These are phyloP conservation scores for Fusarium sp. DNA, from an alignment of 2,329 filamentous ascomycete species.

Conservation along the genomic window DNA sequence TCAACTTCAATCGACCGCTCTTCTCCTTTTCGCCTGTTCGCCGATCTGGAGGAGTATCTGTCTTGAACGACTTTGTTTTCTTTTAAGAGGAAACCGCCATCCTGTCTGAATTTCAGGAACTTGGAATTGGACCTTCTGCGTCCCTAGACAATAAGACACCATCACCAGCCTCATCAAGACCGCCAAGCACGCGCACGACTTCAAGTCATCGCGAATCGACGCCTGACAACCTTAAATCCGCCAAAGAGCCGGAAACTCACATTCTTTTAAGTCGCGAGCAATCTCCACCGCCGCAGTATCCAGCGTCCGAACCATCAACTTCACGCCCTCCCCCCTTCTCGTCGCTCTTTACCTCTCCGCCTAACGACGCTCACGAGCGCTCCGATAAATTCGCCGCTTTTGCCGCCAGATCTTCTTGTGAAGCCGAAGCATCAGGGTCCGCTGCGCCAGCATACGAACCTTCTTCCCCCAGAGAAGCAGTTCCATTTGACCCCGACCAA, in stretches of 20 bases:
- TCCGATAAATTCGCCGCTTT: conserved; percentile 50
- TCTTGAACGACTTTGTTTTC: conserved; percentile 18
- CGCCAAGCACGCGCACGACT: conserved; percentile 45
- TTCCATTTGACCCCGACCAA: conserved; percentile 53
- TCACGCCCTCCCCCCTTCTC: conserved; percentile 70
- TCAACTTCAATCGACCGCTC: conserved; percentile 19
- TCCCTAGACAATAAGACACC: conserved; percentile 52
- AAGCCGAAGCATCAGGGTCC: conserved; percentile 52
- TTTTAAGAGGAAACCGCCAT: conserved; percentile 50
- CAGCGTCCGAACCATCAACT: conserved; percentile 65
- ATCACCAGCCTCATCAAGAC: conserved; percentile 44
- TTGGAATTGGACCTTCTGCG: conserved; percentile 52
- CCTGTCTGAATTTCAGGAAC: conserved; percentile 54
- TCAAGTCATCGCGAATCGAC: conserved; percentile 42
- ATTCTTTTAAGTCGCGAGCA: conserved; percentile 52
- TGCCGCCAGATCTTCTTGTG: conserved; percentile 39
- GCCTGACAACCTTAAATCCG: conserved; percentile 39
- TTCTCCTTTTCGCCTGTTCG: conserved; percentile 20
- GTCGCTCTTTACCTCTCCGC: conserved; percentile 64
- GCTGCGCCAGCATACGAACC: conserved; percentile 69
- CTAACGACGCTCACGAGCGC: conserved; percentile 53
- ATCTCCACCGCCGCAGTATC: conserved; percentile 71
- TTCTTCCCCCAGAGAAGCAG: conserved; percentile 48
- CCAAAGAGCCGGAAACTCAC: conserved; percentile 42
- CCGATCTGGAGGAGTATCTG: conserved; percentile 14